These are phyloP conservation scores for Fusarium succisae DNA, from an alignment of 2,329 filamentous ascomycete species.

Conservation along the genomic window DNA sequence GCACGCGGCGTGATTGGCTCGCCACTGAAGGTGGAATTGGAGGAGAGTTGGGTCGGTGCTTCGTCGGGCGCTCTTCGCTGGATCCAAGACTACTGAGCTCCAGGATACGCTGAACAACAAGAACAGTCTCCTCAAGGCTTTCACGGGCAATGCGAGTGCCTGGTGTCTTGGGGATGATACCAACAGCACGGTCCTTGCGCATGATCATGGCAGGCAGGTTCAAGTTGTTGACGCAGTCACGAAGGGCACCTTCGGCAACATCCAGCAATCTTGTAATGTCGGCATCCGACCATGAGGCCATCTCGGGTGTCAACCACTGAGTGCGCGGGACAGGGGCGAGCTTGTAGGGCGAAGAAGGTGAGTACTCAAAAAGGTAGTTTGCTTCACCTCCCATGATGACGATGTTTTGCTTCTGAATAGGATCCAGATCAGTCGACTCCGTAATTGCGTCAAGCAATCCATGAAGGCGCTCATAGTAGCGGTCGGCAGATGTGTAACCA, in stretches of 20 bases:
- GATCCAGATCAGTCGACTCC: slow-evolving; percentile 65
- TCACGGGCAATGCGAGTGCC: slow-evolving; percentile 81
- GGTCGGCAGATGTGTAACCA: slow-evolving; percentile 87
- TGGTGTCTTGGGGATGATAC: slow-evolving; percentile 73
- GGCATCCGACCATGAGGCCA: slow-evolving; percentile 78
- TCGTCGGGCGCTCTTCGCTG: slow-evolving; percentile 42
- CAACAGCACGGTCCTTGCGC: slow-evolving; percentile 88
- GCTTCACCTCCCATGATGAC: slow-evolving; percentile 96
- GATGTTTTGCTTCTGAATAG: slow-evolving; percentile 77
- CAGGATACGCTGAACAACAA: slow-evolving; percentile 92
- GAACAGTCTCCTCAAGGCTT: slow-evolving; percentile 92
- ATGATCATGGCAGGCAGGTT: slow-evolving; percentile 81
- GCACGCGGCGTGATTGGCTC: slow-evolving; percentile 59
- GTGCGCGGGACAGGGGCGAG: slow-evolving; percentile 73
- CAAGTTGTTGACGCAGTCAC: slow-evolving; percentile 82
- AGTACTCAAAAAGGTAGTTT: slow-evolving; percentile 92
- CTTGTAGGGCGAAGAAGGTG: slow-evolving; percentile 69
- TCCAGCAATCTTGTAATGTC: slow-evolving; percentile 86
- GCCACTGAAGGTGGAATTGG: slow-evolving; percentile 25
- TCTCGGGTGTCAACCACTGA: slow-evolving; percentile 80
- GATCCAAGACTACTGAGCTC: slow-evolving; percentile 74
- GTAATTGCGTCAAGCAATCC: slow-evolving; percentile 86
- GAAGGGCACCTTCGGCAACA: slow-evolving; percentile 84
- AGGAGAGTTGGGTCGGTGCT: slow-evolving; percentile 30
- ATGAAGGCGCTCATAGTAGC: slow-evolving; percentile 87